Evolutionary conservation across 441 rosid species (phyloP).

Genomic region (Erodium moschatum): DNA sequence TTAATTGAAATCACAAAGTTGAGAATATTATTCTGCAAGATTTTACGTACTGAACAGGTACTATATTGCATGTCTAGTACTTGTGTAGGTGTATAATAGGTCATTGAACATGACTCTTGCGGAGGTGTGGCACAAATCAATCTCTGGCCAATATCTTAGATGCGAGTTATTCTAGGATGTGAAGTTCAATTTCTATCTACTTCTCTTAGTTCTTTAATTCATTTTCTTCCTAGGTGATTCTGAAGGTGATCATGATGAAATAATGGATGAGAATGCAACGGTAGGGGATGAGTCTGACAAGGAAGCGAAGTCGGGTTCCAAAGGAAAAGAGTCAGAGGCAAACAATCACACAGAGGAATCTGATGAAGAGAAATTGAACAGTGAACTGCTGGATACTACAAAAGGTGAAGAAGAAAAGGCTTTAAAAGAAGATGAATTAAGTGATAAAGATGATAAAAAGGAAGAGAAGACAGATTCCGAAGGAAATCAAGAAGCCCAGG

Average conservation of each 20-base stretch:
- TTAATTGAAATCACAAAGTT: not conserved
- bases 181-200: not conserved
- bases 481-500: constrained; percentile 11
- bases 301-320: constrained; percentile 34
- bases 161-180: not conserved
- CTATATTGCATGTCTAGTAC: no score
- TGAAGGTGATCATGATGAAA: constrained; percentile 23
- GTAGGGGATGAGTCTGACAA: constrained; percentile 33
- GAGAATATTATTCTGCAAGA: not conserved
- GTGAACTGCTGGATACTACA: not conserved
- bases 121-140: not conserved
- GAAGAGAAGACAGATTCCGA: constrained; percentile 2
- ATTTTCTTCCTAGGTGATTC: constrained; percentile 32
- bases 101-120: no score
- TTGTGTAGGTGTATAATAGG: no score
- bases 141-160: not conserved
- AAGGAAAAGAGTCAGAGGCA: constrained; percentile 30
- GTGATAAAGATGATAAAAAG: not conserved
- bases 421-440: no score
- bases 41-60: no score
- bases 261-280: constrained; percentile 13
- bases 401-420: not conserved
- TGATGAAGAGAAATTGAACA: constrained; percentile 18
- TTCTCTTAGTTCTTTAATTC: not conserved
- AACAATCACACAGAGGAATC: constrained; percentile 30